phyloP scores from a whole-genome alignment of 495 filamentous ascomycete genomes.

The Annulohypoxylon maeteangense region DNA sequence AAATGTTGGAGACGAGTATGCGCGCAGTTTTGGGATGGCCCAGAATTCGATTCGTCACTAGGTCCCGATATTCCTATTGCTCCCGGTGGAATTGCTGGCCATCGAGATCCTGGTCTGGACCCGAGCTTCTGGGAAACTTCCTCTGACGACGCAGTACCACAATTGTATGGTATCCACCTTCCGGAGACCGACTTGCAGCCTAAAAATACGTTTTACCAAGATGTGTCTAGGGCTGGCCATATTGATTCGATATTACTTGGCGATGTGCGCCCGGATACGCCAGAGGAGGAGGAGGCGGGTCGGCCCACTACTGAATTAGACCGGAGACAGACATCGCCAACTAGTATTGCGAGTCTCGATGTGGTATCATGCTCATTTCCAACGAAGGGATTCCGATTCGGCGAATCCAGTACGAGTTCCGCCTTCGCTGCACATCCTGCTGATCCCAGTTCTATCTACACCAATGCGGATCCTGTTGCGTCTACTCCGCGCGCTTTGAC shows the following conservation, averaged over 20 bases:
- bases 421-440: slow-evolving; percentile 72
- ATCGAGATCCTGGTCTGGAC: slow-evolving; percentile 63
- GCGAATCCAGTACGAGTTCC: slow-evolving; percentile 55
- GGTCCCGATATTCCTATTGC: slow-evolving; percentile 74
- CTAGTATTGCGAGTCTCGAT: slow-evolving; percentile 65
- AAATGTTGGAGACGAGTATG: slow-evolving; percentile 97
- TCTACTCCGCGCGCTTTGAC: slow-evolving; percentile 62
- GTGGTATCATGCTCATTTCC: slow-evolving; percentile 88
- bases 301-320: slow-evolving; percentile 35
- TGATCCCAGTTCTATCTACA: slow-evolving; percentile 61
- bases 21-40: slow-evolving; percentile 84
- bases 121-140: slow-evolving; percentile 58
- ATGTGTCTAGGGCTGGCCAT: slow-evolving; percentile 60
- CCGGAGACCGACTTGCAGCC: slow-evolving; percentile 43
- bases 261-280: slow-evolving; percentile 54
- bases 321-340: slow-evolving; percentile 58
- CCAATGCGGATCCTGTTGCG: slow-evolving; percentile 57
- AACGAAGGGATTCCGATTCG: slow-evolving; percentile 64
- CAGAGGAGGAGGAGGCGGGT: slow-evolving; percentile 50
- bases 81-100: slow-evolving; percentile 75
- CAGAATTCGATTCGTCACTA: slow-evolving; percentile 66
- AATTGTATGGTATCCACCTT: slow-evolving; percentile 53
- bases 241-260: slow-evolving; percentile 55
- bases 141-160: slow-evolving; percentile 53
- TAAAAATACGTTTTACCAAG: slow-evolving; percentile 59